Base-by-base conservation (phyloP, 2,329 filamentous ascomycete species). In the Blastomyces gilchristii region DNA sequence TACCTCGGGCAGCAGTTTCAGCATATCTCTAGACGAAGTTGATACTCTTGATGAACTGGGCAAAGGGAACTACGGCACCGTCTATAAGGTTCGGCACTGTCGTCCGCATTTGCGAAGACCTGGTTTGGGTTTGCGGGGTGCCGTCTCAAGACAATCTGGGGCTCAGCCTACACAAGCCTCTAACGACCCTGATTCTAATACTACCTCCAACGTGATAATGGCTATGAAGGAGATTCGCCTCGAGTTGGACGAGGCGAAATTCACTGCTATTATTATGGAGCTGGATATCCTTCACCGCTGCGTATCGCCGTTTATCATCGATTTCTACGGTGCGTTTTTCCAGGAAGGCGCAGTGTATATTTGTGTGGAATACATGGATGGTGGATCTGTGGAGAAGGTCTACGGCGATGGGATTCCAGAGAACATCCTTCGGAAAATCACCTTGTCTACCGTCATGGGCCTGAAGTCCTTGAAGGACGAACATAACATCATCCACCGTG, bases 331-430 rank as follows among this genome's bases (percentile, higher is more conserved):
- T 0, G 94, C 94, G 5, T 99, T 99, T 75, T 99, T 97, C 81
- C 94, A 99, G 73, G 94, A 99, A 78, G 93, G 94, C 37, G 94
- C 94, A 0, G 94, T 99, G 1, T 99, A 99, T 76, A 97, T 99
- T 75, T 99, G 94, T 77, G 96, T 99, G 75, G 94, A 99, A 77
- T 96, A 91, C 77, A 99, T 99, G 94, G 92, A 99, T 73, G 94
- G 94, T 57, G 94, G 94, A 8, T 97, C 92, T 47, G 92, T 97
- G 72, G 94, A 99, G 80, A 97, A 97, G 75, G 79, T 99, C 14
- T 99, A 99, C 74, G 84, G 84, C 12, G 90, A 92, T 64, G 94
- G 94, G 54, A 87, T 99, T 11, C 91, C 94, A 0, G 94, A 99
- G 74, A 85, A 84, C 52, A 87, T 99, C 0, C 79, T 99, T 60